Conservation (phyloP, 495 filamentous ascomycete species). For the Lophiotrema nucula region DNA sequence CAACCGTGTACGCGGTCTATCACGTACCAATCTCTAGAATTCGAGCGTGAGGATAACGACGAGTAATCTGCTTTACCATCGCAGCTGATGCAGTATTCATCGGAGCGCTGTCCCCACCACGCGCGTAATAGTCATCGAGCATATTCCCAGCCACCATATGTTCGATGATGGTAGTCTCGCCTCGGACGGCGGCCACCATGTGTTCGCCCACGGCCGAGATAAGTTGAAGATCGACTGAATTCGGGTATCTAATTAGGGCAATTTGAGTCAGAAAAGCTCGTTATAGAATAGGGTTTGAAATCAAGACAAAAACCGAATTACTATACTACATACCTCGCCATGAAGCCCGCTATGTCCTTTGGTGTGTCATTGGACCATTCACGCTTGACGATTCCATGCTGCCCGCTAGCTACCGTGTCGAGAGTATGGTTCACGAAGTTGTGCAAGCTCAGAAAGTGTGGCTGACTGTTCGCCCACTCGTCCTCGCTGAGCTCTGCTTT, state of each 20-base stretch:
- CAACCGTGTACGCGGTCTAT: background rate
- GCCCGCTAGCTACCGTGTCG: background rate
- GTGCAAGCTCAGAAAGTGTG: background rate
- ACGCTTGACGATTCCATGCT: background rate
- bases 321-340: too few species aligned
- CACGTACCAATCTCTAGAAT: conserved; percentile 14
- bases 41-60: conserved; percentile 5
- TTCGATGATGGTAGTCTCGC: conserved; percentile 2
- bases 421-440: background rate
- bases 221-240: too few species aligned
- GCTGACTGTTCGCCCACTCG: background rate
- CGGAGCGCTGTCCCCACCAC: too few species aligned
- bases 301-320: too few species aligned
- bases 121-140: too few species aligned
- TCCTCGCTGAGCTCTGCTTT: background rate
- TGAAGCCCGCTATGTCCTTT: background rate
- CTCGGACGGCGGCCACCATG: background rate
- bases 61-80: background rate
- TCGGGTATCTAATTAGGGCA: too few species aligned
- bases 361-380: background rate
- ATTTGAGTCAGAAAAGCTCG: too few species aligned
- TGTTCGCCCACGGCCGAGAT: conserved; percentile 5
- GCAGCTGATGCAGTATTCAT: too few species aligned
- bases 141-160: too few species aligned
- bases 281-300: too few species aligned